phyloP scores from a whole-genome alignment of 2,329 filamentous ascomycete species.

The Talaromyces sp. region DNA sequence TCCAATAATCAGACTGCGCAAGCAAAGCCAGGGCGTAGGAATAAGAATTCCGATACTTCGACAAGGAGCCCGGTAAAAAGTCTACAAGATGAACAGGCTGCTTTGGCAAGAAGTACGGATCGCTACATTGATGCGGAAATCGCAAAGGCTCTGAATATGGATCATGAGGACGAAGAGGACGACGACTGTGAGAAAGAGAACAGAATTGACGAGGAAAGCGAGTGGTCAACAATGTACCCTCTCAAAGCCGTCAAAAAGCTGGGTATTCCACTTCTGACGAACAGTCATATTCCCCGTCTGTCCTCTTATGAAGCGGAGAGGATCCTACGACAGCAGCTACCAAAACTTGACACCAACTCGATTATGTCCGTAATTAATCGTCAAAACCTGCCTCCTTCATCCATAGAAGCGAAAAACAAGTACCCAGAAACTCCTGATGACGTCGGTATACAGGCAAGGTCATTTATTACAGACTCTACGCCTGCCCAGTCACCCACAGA shows the following conservation, averaged over 20 bases:
- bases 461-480: conserved; percentile 13
- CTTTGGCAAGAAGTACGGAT: conserved; percentile 16
- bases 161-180: not conserved
- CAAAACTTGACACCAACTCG: conserved; percentile 25
- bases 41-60: not conserved
- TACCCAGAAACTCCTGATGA: conserved; percentile 18
- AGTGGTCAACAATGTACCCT: conserved; percentile 14
- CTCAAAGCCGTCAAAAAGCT: conserved; percentile 18
- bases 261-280: conserved; percentile 18
- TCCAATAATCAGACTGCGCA: not conserved
- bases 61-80: not conserved
- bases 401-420: not conserved
- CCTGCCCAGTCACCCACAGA: conserved; percentile 9
- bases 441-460: conserved; percentile 3
- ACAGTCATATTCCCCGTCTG: conserved; percentile 19
- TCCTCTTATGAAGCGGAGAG: conserved; percentile 24
- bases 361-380: not conserved
- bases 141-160: conserved; percentile 12
- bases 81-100: conserved; percentile 16
- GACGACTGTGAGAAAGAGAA: not conserved
- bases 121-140: conserved; percentile 19
- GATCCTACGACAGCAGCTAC: conserved; percentile 24
- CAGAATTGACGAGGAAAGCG: conserved; percentile 4
- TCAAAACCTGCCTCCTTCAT: not conserved
- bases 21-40: not conserved